phyloP scores from a whole-genome alignment of 2,329 filamentous ascomycete genomes.

The Penicillium sp. region DNA sequence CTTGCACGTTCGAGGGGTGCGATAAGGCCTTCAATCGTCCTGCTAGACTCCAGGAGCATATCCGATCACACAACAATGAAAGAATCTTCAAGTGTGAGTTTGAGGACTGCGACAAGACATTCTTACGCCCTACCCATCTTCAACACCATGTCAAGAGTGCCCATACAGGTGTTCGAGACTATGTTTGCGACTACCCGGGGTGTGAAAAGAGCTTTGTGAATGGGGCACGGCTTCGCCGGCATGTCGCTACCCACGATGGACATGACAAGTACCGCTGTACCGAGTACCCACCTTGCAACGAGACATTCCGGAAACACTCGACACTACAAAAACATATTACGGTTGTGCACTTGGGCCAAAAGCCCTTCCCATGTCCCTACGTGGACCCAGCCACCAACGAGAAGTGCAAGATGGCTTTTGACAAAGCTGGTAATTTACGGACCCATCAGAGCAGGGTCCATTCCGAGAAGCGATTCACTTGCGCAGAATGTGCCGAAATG shows the following conservation, averaged over 20 bases:
- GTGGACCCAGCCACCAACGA: constrained; percentile 52
- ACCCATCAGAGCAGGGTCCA: constrained; percentile 71
- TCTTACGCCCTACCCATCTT: constrained; percentile 81
- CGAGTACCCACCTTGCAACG: constrained; percentile 66
- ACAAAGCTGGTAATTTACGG: constrained; percentile 68
- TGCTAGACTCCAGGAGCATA: constrained; percentile 72
- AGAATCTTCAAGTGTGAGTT: constrained; percentile 73
- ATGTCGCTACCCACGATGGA: constrained; percentile 74
- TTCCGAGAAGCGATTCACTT: constrained; percentile 69
- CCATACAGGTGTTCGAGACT: constrained; percentile 68
- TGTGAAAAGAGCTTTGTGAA: constrained; percentile 83
- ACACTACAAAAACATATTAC: constrained; percentile 81
- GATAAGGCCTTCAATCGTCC: constrained; percentile 84
- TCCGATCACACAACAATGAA: constrained; percentile 81
- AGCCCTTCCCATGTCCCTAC: constrained; percentile 68
- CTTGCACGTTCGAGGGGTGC: constrained; percentile 72
- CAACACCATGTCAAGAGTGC: constrained; percentile 80
- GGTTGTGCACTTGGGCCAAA: constrained; percentile 68
- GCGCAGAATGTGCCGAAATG: constrained; percentile 64
- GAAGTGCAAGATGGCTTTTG: constrained; percentile 67
- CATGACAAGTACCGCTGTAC: constrained; percentile 73
- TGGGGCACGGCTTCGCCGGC: constrained; percentile 71
- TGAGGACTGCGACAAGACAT: constrained; percentile 73
- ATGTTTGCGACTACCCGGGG: constrained; percentile 66
- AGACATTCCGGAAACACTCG: constrained; percentile 82